phyloP scores from a whole-genome alignment of 441 rosid genomes.

The Erysimum cheiri region DNA sequence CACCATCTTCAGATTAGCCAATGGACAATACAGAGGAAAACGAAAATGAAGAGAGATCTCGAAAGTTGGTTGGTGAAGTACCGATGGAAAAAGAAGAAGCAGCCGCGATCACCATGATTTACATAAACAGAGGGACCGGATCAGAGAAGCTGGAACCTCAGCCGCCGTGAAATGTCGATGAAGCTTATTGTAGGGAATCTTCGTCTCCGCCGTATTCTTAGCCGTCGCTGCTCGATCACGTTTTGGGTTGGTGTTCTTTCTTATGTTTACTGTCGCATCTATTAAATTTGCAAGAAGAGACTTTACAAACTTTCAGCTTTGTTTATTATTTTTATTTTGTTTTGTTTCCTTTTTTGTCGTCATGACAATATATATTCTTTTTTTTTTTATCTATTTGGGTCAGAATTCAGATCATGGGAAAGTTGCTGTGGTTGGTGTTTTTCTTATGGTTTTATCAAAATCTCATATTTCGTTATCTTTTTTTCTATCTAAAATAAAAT shows the following conservation, averaged over 20 bases:
- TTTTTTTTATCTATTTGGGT: constrained; percentile 37
- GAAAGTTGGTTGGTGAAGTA: constrained; percentile 43
- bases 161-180: constrained; percentile 30
- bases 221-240: constrained; percentile 41
- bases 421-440: constrained; percentile 44
- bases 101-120: constrained; percentile 75
- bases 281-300: constrained; percentile 29
- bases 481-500: constrained; percentile 7
- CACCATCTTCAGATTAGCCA: constrained; percentile 18
- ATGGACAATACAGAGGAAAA: constrained; percentile 13
- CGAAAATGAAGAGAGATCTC: constrained; percentile 24
- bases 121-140: constrained; percentile 29
- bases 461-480: constrained; percentile 3
- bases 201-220: constrained; percentile 27
- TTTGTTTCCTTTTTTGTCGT: constrained; percentile 20
- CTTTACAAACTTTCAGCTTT: constrained; percentile 30
- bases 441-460: constrained; percentile 17
- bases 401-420: constrained; percentile 33
- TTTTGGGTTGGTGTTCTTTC: constrained; percentile 37
- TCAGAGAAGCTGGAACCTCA: constrained; percentile 28
- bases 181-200: neutral
- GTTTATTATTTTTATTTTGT: constrained; percentile 5
- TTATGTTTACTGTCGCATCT: constrained; percentile 40
- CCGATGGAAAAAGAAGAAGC: constrained; percentile 70
- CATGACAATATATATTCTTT: constrained; percentile 4